phyloP scores from a whole-genome alignment of 1,284 basidiomycete genomes.

The Boletus smithii region DNA sequence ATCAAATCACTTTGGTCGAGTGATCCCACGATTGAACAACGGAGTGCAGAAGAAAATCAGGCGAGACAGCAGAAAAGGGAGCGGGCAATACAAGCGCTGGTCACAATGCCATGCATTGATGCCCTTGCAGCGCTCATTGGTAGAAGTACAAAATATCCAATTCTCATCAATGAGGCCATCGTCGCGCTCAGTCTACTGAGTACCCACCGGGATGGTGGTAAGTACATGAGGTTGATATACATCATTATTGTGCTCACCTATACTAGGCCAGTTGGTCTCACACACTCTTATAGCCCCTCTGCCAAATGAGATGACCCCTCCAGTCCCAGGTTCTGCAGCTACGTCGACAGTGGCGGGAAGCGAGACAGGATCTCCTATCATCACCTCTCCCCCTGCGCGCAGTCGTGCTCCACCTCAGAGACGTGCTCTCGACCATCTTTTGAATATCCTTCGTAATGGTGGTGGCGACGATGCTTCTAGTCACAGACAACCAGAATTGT shows the following conservation, averaged over 20 bases:
- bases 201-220: slow-evolving; percentile 63
- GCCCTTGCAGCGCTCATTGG: slow-evolving; percentile 73
- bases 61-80: slow-evolving; percentile 48
- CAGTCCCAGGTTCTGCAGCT: slow-evolving; percentile 37
- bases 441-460: slow-evolving; percentile 52
- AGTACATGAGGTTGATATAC: slow-evolving; percentile 22
- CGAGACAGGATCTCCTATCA: slow-evolving; percentile 43
- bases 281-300: slow-evolving; percentile 53
- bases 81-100: slow-evolving; percentile 52
- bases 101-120: slow-evolving; percentile 51
- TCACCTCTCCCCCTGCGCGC: slow-evolving; percentile 37
- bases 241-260: slow-evolving; percentile 15
- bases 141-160: slow-evolving; percentile 75
- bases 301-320: slow-evolving; percentile 40
- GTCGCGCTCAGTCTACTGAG: slow-evolving; percentile 79
- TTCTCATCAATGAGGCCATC: slow-evolving; percentile 87
- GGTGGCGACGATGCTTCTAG: slow-evolving; percentile 35
- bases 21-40: slow-evolving; percentile 37
- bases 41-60: slow-evolving; percentile 24
- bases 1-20: slow-evolving; percentile 68
- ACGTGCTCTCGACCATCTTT: slow-evolving; percentile 63
- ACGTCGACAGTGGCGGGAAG: slow-evolving; percentile 42
- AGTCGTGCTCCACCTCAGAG: slow-evolving; percentile 43
- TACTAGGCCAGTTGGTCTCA: slow-evolving; percentile 57
- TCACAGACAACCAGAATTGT: slow-evolving; percentile 37